phyloP scores from a whole-genome alignment of 2,329 filamentous ascomycete genomes.

The Aureobasidium sp. region DNA sequence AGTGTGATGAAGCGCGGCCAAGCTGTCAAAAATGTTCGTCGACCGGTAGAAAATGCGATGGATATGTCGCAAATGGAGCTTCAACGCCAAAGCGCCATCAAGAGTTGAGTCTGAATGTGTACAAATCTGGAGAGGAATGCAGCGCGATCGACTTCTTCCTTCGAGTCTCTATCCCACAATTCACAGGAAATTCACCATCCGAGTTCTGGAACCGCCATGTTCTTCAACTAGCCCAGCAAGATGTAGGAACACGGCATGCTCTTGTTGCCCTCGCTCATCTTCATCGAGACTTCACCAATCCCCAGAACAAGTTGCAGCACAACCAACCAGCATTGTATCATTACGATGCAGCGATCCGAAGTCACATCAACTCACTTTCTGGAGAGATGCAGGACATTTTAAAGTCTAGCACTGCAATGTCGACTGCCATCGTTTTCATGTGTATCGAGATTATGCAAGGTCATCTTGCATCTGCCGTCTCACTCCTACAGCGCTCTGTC shows the following conservation, averaged over 20 bases:
- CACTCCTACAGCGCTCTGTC: background rate
- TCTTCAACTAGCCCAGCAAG: background rate
- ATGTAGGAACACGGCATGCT: background rate
- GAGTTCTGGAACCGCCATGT: conserved; percentile 2
- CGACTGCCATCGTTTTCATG: conserved; percentile 1
- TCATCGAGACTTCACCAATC: background rate
- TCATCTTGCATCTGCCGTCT: conserved; percentile 2
- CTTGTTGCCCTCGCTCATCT: background rate
- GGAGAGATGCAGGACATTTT: background rate
- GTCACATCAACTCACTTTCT: background rate
- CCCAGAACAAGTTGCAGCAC: background rate
- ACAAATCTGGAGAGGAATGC: background rate
- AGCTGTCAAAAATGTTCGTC: conserved; percentile 47
- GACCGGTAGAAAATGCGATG: conserved; percentile 52
- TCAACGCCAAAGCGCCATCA: background rate
- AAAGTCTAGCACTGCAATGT: background rate
- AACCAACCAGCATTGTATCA: background rate
- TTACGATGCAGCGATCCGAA: background rate
- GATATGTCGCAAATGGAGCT: conserved; percentile 34
- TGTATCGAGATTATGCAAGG: conserved; percentile 6
- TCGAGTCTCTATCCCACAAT: background rate
- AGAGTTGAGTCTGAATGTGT: background rate
- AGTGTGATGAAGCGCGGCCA: conserved; percentile 52
- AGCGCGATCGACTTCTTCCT: conserved; percentile 2
- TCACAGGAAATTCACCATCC: background rate